Conservation (phyloP, 176 grass and related monocot species). For the Neostapfia colusana region DNA sequence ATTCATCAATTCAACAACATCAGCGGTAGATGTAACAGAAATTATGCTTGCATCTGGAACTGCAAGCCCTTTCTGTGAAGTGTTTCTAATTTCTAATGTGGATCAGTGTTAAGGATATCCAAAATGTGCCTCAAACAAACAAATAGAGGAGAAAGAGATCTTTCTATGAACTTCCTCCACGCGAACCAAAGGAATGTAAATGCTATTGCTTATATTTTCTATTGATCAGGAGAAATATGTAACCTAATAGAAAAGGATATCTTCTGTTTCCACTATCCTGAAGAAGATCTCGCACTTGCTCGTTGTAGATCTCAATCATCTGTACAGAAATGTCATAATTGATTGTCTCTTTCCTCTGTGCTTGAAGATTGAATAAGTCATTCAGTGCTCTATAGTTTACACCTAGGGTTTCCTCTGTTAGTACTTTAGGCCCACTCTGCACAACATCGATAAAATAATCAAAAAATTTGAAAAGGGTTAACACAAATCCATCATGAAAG, state of each 20-base stretch:
- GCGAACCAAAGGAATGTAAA: slow-evolving; percentile 19
- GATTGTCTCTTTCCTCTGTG: slow-evolving; percentile 60
- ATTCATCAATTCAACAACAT: slow-evolving; percentile 83
- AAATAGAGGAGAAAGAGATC: slow-evolving; percentile 23
- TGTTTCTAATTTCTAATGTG: slow-evolving; percentile 93
- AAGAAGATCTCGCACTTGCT: slow-evolving; percentile 95
- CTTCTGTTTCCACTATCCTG: slow-evolving; percentile 58
- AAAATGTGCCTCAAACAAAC: slow-evolving; percentile 25
- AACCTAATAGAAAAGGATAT: slow-evolving; percentile 73
- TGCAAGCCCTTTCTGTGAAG: slow-evolving; percentile 65
- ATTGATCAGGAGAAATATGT: slow-evolving; percentile 1
- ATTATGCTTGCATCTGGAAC: slow-evolving; percentile 79
- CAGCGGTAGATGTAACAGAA: slow-evolving; percentile 62
- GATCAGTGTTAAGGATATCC: slow-evolving; percentile 54
- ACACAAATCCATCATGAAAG: neutral
- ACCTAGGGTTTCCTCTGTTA: slow-evolving; percentile 58
- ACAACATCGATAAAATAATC: slow-evolving; percentile 29
- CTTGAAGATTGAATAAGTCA: slow-evolving; percentile 78
- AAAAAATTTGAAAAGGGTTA: neutral
- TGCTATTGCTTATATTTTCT: neutral
- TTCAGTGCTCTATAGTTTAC: slow-evolving; percentile 94
- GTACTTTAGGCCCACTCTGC: slow-evolving; percentile 78
- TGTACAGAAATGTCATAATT: slow-evolving; percentile 83
- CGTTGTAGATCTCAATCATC: slow-evolving; percentile 99
- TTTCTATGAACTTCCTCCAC: neutral